Evolutionary conservation across 257 asterid genomes (phyloP), one percentile per base, ranked within the genome.

Genomic region (Lycium barbarum): DNA sequence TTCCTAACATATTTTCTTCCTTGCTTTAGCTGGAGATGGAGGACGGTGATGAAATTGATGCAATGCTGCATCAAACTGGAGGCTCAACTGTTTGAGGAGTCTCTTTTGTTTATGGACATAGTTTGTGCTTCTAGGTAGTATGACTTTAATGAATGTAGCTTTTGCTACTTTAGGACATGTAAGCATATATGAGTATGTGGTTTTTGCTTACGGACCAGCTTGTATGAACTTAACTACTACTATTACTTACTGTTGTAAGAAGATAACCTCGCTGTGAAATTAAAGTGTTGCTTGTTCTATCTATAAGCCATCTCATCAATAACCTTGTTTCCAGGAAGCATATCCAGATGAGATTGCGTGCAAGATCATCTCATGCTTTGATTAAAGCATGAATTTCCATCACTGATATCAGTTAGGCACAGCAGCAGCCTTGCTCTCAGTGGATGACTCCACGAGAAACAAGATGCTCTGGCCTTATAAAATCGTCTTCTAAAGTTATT

Each of bases 41-140:
- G 61, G 91, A 90, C 11, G 91, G 91, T 1, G 93, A 90, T 85
- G 89, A 90, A 54, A 89, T 90, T 5, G 91, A 90, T 62, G 91
- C 90, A 2, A 87, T 90, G 89, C 66, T 89, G 86, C 89, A 88
- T 54, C 89, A 85, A 59, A 78, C 83, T 26, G 91, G 90, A 68
- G 88, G 90, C 36, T 51, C 54, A 53, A 14, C 26, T 78, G 63
- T 78, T 78, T 78, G 65, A 53, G 47, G 2, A 20, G 20, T 74
- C 81, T 22, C 22, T 49, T 26, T 3, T 26, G 26, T 8, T 51
- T 53, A 53, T 53, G 82, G 49, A 53, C 65, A 74, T 47, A 76
- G 47, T 3, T 26, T 53, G 0, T 53, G 33, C 26, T 78, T 26
- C 33, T 78, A 78, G 82, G 65, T 26, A 15, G 45, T 78, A 26